Evolutionary conservation across 495 filamentous ascomycete genomes (phyloP), one percentile per base, ranked within the genome.

Genomic region (Penicillium manginii): DNA sequence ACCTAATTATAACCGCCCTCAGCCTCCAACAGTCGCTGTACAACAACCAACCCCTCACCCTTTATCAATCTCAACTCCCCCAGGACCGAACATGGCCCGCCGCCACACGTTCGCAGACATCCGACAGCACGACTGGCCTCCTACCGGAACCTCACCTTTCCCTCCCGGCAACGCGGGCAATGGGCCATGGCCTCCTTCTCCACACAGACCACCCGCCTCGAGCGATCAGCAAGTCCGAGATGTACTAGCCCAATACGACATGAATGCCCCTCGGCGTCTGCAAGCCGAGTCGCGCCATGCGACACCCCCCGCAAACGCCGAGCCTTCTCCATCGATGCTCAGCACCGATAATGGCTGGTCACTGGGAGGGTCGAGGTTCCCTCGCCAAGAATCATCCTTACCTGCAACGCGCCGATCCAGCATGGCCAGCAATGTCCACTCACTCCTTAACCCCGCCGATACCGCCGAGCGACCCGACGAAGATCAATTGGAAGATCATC

Each of bases 61-160:
- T 48, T 79, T 96, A 43, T 84, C 91, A 1, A 86, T 89, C 18
- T 83, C 90, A 29, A 88, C 91, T 23, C 90, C 91, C 22, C 88
- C 90, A 11, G 84, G 78, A 0, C 76, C 86, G 51, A 89, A 87
- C 64, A 78, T 97, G 33, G 83, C 87, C 31, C 87, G 94, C 19
- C 86, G 94, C 43, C 94, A 98, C 73, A 98, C 94, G 2, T 94
- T 93, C 48, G 94, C 94, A 53, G 94, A 98, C 64, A 98, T 98
- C 62, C 90, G 94, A 29, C 86, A 90, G 40, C 89, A 90, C 62
- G 91, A 91, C 51, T 97, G 94, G 94, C 86, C 89, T 62, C 81
- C 85, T 15, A 68, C 74, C 31, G 82, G 78, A 43, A 81, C 82
- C 23, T 92, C 91, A 4, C 91, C 92, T 12, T 91, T 91, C 57